Percentiles rank a stretch among this genome's conserved stretches.
phyloP scores from a whole-genome alignment of 371 early-diverging fungal species.

The Mucor irregularis region DNA sequence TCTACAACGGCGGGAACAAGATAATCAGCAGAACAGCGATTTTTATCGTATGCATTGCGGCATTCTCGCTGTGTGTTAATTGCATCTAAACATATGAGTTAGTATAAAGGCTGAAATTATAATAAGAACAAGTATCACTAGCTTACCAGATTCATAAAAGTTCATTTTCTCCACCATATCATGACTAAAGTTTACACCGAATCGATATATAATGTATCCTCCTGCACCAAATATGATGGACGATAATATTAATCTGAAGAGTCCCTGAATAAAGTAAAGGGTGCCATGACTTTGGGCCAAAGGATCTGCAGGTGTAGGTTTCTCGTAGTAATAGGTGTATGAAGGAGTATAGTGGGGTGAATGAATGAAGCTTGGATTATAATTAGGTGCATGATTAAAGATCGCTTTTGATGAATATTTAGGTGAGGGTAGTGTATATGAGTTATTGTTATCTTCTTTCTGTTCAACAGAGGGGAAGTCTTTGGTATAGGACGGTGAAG shows the following conservation, averaged over 20 bases:
- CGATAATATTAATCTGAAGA: conserved; percentile 4
- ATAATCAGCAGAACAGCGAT: conserved; percentile 15
- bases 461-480: too few relatives aligned
- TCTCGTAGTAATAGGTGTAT: not conserved
- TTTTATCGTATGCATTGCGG: conserved; percentile 16
- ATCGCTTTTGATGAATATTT: too few relatives aligned
- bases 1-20: conserved; percentile 9
- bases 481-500: too few relatives aligned
- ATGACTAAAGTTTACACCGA: not conserved
- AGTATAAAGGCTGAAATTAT: not conserved
- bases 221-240: not conserved
- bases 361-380: too few relatives aligned
- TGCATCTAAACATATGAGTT: conserved; percentile 5
- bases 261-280: conserved; percentile 6
- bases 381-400: too few relatives aligned
- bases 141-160: conserved; percentile 20
- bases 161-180: conserved; percentile 16
- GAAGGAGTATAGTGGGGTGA: not conserved
- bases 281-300: conserved; percentile 5
- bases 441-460: too few relatives aligned
- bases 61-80: too few relatives aligned
- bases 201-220: not conserved
- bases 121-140: not conserved
- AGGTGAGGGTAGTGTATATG: too few relatives aligned
- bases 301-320: not conserved